phyloP scores from a whole-genome alignment of 805 yeast species.

The Saccharomycopsis amapae region DNA sequence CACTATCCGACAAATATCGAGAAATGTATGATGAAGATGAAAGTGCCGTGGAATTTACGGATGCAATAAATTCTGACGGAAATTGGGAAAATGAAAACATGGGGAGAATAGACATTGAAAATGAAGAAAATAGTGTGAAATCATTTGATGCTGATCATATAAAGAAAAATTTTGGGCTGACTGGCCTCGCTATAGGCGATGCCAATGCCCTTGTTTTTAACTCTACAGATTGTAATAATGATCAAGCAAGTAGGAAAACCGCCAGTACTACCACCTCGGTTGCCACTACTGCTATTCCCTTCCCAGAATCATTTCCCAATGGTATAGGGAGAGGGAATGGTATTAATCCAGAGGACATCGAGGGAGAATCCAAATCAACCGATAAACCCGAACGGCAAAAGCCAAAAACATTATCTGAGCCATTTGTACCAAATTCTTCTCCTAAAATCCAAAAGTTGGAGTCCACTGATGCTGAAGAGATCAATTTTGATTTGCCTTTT shows the following conservation, averaged over 20 bases:
- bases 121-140: not conserved
- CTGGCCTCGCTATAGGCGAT: no score
- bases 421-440: conserved; percentile 2
- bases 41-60: not conserved
- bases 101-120: not conserved
- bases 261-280: not conserved
- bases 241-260: not conserved
- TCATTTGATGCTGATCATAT: not conserved
- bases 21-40: no score
- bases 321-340: no score
- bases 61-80: not conserved
- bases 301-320: no score
- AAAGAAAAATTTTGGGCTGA: not conserved
- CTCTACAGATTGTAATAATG: not conserved
- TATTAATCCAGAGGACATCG: no score
- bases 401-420: not conserved
- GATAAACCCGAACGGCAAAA: not conserved
- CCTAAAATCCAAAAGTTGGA: not conserved
- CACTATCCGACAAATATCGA: no score
- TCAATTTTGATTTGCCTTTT: conserved; percentile 32
- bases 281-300: not conserved
- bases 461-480: not conserved
- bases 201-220: no score
- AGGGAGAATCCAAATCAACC: no score
- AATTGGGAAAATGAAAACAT: not conserved